A percentile compares a stretch with the other conserved stretches of the same genome.
Conservation (phyloP, 1,284 basidiomycete species). For the Cutaneotrichosporon sp. region DNA sequence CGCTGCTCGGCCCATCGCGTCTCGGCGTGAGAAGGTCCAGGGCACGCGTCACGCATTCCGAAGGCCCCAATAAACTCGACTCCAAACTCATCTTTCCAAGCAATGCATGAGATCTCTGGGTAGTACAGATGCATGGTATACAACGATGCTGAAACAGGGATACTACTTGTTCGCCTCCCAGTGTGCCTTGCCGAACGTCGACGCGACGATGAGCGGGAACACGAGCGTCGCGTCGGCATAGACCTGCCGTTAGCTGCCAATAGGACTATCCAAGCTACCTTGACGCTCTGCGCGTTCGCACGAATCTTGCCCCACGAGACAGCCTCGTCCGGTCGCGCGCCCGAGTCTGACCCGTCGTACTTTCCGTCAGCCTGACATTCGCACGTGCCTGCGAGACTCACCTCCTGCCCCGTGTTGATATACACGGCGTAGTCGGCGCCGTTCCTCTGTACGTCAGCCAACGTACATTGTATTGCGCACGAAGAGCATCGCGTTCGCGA, state of each 20-base stretch:
- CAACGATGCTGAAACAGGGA: background rate
- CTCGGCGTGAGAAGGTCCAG: background rate
- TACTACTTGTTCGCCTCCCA: constrained; percentile 39
- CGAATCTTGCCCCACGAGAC: constrained; percentile 99
- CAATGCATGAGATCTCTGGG: background rate
- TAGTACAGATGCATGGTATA: constrained; percentile 4
- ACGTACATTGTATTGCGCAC: constrained; percentile 56
- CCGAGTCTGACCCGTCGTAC: constrained; percentile 97
- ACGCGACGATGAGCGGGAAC: constrained; percentile 85
- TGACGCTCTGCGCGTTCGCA: constrained; percentile 83
- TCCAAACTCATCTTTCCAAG: background rate
- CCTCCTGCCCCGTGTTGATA: constrained; percentile 96
- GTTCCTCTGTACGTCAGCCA: constrained; percentile 59
- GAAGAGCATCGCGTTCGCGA: constrained; percentile 98
- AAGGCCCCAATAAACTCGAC: background rate
- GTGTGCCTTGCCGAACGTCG: constrained; percentile 70
- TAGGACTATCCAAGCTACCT: constrained; percentile 59
- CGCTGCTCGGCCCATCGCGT: background rate
- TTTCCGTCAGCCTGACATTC: constrained; percentile 16
- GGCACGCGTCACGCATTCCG: background rate
- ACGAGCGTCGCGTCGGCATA: constrained; percentile 75
- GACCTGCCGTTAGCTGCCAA: constrained; percentile 42
- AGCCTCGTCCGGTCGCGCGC: constrained; percentile 95
- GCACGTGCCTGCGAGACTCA: constrained; percentile 16
- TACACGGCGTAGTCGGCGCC: constrained; percentile 97